phyloP scores from a whole-genome alignment of 148 eudicot genomes.

The Silene conica region DNA sequence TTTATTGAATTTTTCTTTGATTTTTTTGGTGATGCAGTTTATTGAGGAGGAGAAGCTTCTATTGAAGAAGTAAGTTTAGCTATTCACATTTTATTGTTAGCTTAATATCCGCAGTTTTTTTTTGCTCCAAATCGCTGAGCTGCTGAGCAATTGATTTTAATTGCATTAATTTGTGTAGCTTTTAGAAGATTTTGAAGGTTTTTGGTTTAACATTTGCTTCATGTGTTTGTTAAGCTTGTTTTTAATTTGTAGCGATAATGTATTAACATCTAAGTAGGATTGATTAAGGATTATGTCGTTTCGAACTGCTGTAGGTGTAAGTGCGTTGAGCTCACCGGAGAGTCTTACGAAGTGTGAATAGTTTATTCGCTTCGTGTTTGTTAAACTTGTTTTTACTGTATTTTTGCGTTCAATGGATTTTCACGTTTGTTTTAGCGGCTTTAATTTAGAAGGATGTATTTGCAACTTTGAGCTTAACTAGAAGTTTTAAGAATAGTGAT shows the following conservation, averaged over 20 bases:
- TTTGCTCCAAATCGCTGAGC: not conserved
- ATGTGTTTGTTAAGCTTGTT: too few relatives aligned
- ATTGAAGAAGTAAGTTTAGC: conserved; percentile 19
- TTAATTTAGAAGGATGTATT: not conserved
- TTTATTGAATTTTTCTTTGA: not conserved
- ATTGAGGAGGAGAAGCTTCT: conserved; percentile 19
- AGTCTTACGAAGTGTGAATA: too few relatives aligned
- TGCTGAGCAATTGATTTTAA: not conserved
- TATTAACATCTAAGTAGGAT: not conserved
- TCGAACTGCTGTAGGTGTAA: not conserved
- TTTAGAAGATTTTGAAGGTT: too few relatives aligned
- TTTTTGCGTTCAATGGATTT: too few relatives aligned
- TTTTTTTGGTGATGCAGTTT: conserved; percentile 9
- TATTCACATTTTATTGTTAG: not conserved
- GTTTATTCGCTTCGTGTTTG: too few relatives aligned
- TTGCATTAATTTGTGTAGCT: not conserved
- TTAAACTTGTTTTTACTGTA: too few relatives aligned
- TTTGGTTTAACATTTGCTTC: too few relatives aligned
- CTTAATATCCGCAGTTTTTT: not conserved
- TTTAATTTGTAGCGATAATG: not conserved
- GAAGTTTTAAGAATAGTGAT: not conserved
- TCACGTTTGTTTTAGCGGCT: too few relatives aligned
- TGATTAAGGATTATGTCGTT: not conserved
- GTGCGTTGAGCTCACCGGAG: too few relatives aligned
- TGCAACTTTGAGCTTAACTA: not conserved